Conservation (phyloP, 2,329 filamentous ascomycete species). For the Paraphoma sp. region DNA sequence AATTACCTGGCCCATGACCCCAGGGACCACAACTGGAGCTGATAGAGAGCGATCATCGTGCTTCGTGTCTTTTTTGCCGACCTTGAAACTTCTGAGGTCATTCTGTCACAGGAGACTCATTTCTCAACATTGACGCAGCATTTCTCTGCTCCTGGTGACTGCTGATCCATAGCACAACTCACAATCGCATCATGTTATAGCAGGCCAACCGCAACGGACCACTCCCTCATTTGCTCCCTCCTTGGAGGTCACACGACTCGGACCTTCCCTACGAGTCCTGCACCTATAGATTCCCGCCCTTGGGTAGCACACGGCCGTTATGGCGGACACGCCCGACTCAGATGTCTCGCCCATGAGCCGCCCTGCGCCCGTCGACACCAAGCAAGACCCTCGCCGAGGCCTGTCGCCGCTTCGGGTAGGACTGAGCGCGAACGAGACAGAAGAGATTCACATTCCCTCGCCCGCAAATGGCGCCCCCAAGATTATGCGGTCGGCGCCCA, state of each 20-base stretch:
- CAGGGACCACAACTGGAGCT: constrained; percentile 7
- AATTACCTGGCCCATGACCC: constrained; percentile 4
- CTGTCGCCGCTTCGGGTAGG: constrained; percentile 36
- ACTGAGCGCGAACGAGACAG: constrained; percentile 22
- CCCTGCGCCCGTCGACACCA: constrained; percentile 25
- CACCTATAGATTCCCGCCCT: constrained; percentile 1
- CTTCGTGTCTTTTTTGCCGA: constrained; percentile 8
- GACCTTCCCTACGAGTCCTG: background rate
- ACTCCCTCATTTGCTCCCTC: constrained; percentile 11
- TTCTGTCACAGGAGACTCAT: too few species aligned
- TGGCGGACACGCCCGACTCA: constrained; percentile 38
- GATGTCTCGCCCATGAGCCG: constrained; percentile 33
- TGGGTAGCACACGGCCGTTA: constrained; percentile 7
- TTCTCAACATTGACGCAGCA: too few species aligned
- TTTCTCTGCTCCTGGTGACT: too few species aligned
- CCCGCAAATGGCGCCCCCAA: constrained; percentile 32
- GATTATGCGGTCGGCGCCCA: constrained; percentile 38
- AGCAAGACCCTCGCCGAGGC: constrained; percentile 20
- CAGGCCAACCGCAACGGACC: constrained; percentile 12
- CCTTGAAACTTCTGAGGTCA: too few species aligned
- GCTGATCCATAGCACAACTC: background rate
- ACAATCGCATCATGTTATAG: constrained; percentile 19
- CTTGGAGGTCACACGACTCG: constrained; percentile 7
- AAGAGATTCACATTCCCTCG: constrained; percentile 16
- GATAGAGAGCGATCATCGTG: constrained; percentile 11